Base-by-base conservation (phyloP, 225 moss, liverwort and hornwort genomes). In the Climacium dendroides region DNA sequence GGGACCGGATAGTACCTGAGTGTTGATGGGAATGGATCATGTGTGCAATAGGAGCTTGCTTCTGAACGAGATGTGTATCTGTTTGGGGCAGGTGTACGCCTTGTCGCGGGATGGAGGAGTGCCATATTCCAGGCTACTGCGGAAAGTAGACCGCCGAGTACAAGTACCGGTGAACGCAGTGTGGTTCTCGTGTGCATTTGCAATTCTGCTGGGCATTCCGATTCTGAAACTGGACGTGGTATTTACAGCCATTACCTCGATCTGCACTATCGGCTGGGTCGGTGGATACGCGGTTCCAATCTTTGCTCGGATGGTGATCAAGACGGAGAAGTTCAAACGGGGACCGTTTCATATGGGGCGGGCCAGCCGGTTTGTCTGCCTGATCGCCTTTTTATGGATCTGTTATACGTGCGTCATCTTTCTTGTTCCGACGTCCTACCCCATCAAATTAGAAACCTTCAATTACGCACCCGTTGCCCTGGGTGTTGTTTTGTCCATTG, bases 201-300 rank as follows among this genome's bases (percentile, higher is more conserved):
- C 96, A 65, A 84, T 90, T 28, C 87, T 97, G 47, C 85, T 97
- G 85, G 96, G 96, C 63, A 78, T 97, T 71, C 95, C 96, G n/a
- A 92, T 97, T 63, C 86, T 97, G 74, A 95, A 94, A 74, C 90
- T 97, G 50, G 88, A 94, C 53, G 95, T 97, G 64, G 96, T 96
- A 15, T 96, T 96, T 67, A 95, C 96, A 24, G 95, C 96, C 24
- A 95, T 97, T 79, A 95, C 95, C 55, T 95, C 95, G 26, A 95
- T 97, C 63, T 92, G 92, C 90, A 97, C 96, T 7, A 97, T 97
- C 78, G 96, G 96, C 78, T 97, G 96, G 96, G 95, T 97, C 15
- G 96, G 96, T 61, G 96, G 96, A 28, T 97, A 97, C 75, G 95
- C 96, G 22, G 95, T 97, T 54, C 96, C 96, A 20, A 97, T 97